Conservation (phyloP, 176 grass and related monocot species). For the Aegilops bicornis region DNA sequence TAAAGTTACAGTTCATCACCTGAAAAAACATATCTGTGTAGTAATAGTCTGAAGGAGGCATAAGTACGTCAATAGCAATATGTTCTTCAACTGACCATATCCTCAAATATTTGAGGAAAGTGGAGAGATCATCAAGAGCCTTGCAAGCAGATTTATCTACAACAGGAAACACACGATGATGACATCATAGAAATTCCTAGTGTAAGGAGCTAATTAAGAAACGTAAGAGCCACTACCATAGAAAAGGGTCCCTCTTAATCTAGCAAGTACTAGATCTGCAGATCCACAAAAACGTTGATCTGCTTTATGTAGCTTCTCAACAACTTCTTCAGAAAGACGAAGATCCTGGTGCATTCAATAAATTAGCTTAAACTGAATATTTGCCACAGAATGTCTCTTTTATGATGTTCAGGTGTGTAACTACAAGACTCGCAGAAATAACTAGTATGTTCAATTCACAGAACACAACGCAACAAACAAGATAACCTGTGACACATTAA, state of each 20-base stretch:
- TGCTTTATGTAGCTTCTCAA: conserved; percentile 88
- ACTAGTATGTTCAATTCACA: neutral
- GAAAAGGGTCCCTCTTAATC: conserved; percentile 87
- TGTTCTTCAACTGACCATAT: conserved; percentile 65
- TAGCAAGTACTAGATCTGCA: conserved; percentile 84
- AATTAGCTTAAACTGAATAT: conserved; percentile 25
- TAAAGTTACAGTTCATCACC: conserved; percentile 40
- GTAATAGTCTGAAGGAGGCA: conserved; percentile 93
- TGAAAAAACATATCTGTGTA: conserved; percentile 84
- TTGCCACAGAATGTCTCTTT: neutral
- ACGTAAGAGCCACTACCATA: conserved; percentile 55
- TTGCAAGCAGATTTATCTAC: conserved; percentile 83
- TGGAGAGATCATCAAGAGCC: conserved; percentile 85
- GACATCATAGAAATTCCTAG: conserved; percentile 2
- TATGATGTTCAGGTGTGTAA: conserved; percentile 14
- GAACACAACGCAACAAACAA: neutral
- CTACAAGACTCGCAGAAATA: neutral
- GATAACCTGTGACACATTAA: neutral
- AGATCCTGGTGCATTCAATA: conserved; percentile 63
- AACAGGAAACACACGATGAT: conserved; percentile 23
- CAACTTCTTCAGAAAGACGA: conserved; percentile 84
- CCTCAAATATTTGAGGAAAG: conserved; percentile 76
- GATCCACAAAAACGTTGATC: conserved; percentile 90
- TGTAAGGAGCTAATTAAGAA: conserved; percentile 18
- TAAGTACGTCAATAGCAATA: conserved; percentile 88